A percentile compares a stretch with the other conserved stretches of the same genome.
Conservation (phyloP, 768 basidiomycete genomes). For the Rhizopogon sp. region DNA sequence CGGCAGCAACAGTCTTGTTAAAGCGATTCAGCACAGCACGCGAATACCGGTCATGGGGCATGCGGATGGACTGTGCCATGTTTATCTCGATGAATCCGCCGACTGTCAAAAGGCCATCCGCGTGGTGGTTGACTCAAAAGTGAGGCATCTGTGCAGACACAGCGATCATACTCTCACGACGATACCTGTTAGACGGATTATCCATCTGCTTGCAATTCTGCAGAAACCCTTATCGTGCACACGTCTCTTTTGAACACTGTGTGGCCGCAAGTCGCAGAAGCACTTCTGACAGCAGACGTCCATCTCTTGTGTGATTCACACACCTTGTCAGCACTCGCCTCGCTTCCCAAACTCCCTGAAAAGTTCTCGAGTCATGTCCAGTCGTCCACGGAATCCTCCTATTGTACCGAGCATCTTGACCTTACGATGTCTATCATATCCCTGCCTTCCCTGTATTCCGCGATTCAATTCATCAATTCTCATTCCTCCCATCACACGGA, state of each 20-base stretch:
- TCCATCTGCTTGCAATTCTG: conserved; percentile 93
- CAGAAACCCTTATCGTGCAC: conserved; percentile 87
- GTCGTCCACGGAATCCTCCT: conserved; percentile 56
- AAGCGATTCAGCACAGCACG: conserved; percentile 83
- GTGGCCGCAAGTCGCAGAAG: conserved; percentile 77
- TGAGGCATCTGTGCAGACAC: conserved; percentile 24
- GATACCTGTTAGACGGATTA: conserved; percentile 66
- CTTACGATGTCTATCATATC: conserved; percentile 78
- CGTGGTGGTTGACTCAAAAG: conserved; percentile 89
- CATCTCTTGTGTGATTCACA: conserved; percentile 73
- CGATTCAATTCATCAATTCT: conserved; percentile 85
- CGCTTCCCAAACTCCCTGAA: conserved; percentile 22
- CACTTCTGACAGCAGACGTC: conserved; percentile 66
- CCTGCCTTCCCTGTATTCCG: conserved; percentile 64
- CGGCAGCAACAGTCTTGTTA: conserved; percentile 88
- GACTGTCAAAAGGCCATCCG: conserved; percentile 74
- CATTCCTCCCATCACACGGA: conserved; percentile 97
- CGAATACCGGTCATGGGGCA: conserved; percentile 99
- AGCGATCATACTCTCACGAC: conserved; percentile 1
- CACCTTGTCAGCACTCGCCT: conserved; percentile 54
- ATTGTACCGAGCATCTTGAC: conserved; percentile 84
- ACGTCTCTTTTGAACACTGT: conserved; percentile 60
- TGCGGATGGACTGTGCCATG: conserved; percentile 90
- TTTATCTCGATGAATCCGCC: conserved; percentile 85
- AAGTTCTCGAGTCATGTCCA: conserved; percentile 45